phyloP scores from a whole-genome alignment of 805 yeast genomes.

The Teunomyces barrocoloradensis region DNA sequence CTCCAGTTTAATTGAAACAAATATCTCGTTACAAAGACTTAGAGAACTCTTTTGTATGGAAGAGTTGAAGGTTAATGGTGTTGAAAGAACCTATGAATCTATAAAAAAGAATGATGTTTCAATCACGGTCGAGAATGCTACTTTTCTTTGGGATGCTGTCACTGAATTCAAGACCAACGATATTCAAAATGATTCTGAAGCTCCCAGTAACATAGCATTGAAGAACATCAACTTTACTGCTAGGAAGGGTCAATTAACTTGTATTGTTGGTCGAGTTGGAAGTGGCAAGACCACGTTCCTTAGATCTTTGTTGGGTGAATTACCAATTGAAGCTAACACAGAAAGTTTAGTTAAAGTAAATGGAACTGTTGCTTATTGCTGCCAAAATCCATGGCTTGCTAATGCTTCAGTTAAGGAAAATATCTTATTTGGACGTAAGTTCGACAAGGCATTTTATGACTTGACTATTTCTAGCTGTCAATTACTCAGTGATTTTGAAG shows the following conservation, averaged over 20 bases:
- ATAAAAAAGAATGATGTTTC: constrained; percentile 27
- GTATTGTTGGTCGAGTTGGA: constrained; percentile 68
- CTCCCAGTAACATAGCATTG: constrained; percentile 28
- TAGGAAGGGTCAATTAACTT: constrained; percentile 50
- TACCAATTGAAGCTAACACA: constrained; percentile 32
- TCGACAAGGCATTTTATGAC: constrained; percentile 39
- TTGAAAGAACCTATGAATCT: constrained; percentile 16
- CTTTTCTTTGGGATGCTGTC: constrained; percentile 50
- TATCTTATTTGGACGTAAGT: constrained; percentile 49
- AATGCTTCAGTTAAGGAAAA: constrained; percentile 51
- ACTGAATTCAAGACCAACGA: constrained; percentile 1
- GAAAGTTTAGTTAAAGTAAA: constrained; percentile 13
- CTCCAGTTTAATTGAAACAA: constrained; percentile 54
- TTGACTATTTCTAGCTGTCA: constrained; percentile 50
- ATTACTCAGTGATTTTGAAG: constrained; percentile 44
- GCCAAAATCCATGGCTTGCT: constrained; percentile 58
- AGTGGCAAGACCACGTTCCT: constrained; percentile 63
- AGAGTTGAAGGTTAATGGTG: constrained; percentile 26
- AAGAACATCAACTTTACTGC: constrained; percentile 49
- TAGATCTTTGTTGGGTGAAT: constrained; percentile 53
- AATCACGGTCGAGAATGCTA: constrained; percentile 46
- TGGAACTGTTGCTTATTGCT: constrained; percentile 57
- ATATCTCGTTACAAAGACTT: constrained; percentile 56
- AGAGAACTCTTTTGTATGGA: constrained; percentile 42
- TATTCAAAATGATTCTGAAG: constrained; percentile 14